phyloP scores from a whole-genome alignment of 495 filamentous ascomycete species.

The Penicillium canescens region DNA sequence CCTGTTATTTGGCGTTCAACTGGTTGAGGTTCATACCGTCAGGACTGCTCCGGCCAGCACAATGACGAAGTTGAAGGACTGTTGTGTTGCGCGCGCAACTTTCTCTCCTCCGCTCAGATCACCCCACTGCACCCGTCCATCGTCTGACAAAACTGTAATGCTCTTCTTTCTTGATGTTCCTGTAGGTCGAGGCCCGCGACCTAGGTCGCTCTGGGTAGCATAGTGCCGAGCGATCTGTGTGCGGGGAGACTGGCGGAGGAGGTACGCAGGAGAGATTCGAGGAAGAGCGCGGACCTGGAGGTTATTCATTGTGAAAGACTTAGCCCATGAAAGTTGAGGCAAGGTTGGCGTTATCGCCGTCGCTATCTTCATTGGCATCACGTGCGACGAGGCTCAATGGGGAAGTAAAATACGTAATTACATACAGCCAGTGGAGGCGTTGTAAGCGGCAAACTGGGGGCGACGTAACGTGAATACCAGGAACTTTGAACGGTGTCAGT shows the following conservation, averaged over 20 bases:
- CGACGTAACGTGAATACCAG: constrained; percentile 7
- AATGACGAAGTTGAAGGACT: constrained; percentile 81
- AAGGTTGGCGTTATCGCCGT: neutral
- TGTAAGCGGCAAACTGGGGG: neutral
- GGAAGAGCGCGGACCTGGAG: constrained; percentile 19
- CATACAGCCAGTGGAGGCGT: neutral
- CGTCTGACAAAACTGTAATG: constrained; percentile 79
- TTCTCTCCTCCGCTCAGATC: constrained; percentile 77
- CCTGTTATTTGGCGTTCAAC: neutral
- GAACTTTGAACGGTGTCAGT: constrained; percentile 14
- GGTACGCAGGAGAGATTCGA: constrained; percentile 13
- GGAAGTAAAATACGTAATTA: constrained; percentile 18
- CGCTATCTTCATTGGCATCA: constrained; percentile 8
- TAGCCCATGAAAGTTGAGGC: neutral
- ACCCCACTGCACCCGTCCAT: constrained; percentile 77
- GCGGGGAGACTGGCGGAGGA: constrained; percentile 19
- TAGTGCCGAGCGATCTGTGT: constrained; percentile 40
- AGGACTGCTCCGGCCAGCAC: constrained; percentile 72
- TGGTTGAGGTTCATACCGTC: constrained; percentile 49
- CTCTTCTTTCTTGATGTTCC: constrained; percentile 49
- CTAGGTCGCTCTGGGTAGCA: constrained; percentile 53
- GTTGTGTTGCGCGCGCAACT: constrained; percentile 81
- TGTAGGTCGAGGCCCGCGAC: constrained; percentile 25
- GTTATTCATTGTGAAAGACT: constrained; percentile 17
- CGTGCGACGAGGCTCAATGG: constrained; percentile 6